Base-by-base conservation (phyloP, 192 early-diverging fungal species). In the Linnemannia schmuckeri region DNA sequence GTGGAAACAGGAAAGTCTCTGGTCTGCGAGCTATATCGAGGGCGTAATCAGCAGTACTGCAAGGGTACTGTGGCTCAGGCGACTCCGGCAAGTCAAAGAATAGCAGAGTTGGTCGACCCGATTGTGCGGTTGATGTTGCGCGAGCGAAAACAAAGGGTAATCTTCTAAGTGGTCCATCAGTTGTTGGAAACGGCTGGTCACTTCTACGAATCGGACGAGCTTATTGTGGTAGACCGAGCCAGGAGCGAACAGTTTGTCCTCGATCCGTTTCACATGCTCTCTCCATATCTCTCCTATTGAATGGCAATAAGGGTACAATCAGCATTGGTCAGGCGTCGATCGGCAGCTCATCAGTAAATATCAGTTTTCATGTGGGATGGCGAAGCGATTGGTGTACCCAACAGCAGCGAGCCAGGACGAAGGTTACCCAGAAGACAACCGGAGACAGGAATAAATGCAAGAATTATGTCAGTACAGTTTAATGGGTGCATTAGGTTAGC, bases 81-180 rank as follows among this genome's bases (percentile, higher is more conserved):
- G 71, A 73, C 73, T 77, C 76, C 74, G 81, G 81, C 10, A 82
- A 52, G 71, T 82, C 68, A 40, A 82, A 61, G 22, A 82, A 82
- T 71, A 82, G 44, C 12, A 82, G 44, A 40, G 57, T 82, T 13
- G 76, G 81, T 22, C 27, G 71, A 35, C 69, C 52, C 44, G 33
- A 9, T 49, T 35, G 37, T 37, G 3, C 37, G 37, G 37, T 24
- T 10, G 55, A 9, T 2, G 1, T 6, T 66, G 75, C 52, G n/a
- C 57, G 75, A 17, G 75, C 37, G 41, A 63, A 1, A 76, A 76
- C 35, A 63, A 24, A 76, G 37, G 79, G 79, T 3, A 80, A 47
- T 4, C 79, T 72, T 0, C 72, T 57, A 3, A 80, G 70, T 46
- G 70, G 3, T 80, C 79, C 79, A 66, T 40, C 72, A n/a, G 79